A percentile compares a stretch with the other conserved stretches of the same genome.
Evolutionary conservation across 768 basidiomycete species (phyloP).

Genomic region (Crucibulum laeve): DNA sequence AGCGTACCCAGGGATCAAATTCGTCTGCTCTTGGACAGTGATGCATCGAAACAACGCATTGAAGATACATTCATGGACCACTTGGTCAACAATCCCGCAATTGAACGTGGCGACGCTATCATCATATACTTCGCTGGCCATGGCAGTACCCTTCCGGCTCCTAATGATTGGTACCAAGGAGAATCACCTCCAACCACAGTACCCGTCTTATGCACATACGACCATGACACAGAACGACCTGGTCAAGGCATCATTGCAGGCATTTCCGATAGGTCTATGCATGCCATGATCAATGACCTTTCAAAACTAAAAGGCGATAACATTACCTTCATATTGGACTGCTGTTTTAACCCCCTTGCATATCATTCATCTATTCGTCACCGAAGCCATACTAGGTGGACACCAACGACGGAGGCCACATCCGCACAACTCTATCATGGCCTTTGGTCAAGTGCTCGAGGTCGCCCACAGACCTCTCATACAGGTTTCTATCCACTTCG

Average conservation of each 20-base stretch:
- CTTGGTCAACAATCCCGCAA: slow-evolving; percentile 55
- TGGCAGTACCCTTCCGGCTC: slow-evolving; percentile 55
- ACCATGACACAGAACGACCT: slow-evolving; percentile 51
- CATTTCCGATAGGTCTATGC: neutral
- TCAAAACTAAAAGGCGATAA: neutral
- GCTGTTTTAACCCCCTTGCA: neutral
- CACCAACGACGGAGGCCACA: slow-evolving; percentile 49
- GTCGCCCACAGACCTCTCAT: slow-evolving; percentile 27
- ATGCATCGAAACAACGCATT: slow-evolving; percentile 59
- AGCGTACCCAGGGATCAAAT: slow-evolving; percentile 58
- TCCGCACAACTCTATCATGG: slow-evolving; percentile 51
- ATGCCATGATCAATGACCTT: neutral
- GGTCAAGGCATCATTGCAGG: neutral
- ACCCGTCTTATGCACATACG: slow-evolving; percentile 63
- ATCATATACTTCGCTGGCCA: slow-evolving; percentile 75
- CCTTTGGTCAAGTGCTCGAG: slow-evolving; percentile 48
- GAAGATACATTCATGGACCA: slow-evolving; percentile 60
- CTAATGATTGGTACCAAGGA: slow-evolving; percentile 53
- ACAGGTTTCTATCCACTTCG: slow-evolving; percentile 40
- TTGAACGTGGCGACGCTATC: slow-evolving; percentile 60
- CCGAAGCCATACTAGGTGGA: slow-evolving; percentile 41
- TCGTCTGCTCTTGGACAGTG: slow-evolving; percentile 47
- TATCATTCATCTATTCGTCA: neutral
- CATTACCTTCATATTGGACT: neutral
- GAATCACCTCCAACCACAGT: slow-evolving; percentile 31